Conservation (phyloP, 2,329 filamentous ascomycete species). For the Knufia petricola region DNA sequence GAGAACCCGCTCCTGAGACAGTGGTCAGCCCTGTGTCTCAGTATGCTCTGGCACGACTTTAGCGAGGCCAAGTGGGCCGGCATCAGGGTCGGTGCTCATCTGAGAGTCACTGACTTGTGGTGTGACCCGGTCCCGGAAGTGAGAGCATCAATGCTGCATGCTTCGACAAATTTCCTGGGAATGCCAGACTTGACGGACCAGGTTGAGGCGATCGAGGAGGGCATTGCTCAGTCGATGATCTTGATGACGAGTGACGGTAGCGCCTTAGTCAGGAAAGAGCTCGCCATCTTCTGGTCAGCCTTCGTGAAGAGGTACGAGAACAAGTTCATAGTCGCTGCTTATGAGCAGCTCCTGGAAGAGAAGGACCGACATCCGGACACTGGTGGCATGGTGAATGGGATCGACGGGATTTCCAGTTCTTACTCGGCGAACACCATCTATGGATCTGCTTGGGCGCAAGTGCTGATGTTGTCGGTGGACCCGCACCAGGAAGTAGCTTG, state of each 20-base stretch:
- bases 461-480: constrained; percentile 82
- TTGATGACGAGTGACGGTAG: constrained; percentile 92
- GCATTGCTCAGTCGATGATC: constrained; percentile 76
- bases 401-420: constrained; percentile 36
- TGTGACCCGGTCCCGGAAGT: constrained; percentile 88
- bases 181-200: constrained; percentile 89
- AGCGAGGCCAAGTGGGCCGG: constrained; percentile 92
- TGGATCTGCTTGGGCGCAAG: constrained; percentile 86
- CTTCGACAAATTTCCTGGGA: constrained; percentile 85
- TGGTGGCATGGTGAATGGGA: constrained; percentile 25
- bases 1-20: constrained; percentile 84
- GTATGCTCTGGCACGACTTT: constrained; percentile 85
- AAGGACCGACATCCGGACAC: constrained; percentile 53
- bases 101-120: constrained; percentile 67
- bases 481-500: constrained; percentile 87
- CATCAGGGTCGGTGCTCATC: constrained; percentile 77
- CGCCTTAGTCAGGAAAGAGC: constrained; percentile 84
- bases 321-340: constrained; percentile 85
- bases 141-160: constrained; percentile 83
- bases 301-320: constrained; percentile 85
- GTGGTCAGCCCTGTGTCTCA: constrained; percentile 92
- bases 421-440: constrained; percentile 83
- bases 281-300: constrained; percentile 85
- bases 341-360: constrained; percentile 81
- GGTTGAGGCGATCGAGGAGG: constrained; percentile 82